Evolutionary conservation across 1,284 basidiomycete genomes (phyloP), one percentile per base, ranked within the genome.

Genomic region (Phellopilus nigrolimitatus): DNA sequence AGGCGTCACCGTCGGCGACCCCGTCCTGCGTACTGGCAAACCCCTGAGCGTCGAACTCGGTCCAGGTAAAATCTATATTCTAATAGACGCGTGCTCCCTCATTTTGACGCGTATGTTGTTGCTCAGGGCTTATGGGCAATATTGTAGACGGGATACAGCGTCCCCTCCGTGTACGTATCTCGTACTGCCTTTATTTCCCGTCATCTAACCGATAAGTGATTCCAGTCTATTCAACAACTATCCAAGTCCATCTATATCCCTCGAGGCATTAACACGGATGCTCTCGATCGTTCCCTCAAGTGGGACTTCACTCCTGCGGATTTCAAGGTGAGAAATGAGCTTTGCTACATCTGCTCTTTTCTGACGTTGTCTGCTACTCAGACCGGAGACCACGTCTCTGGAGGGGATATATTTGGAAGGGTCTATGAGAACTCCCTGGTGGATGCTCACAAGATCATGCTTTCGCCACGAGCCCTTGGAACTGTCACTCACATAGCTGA

Each of bases 221-320:
- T 8, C 34, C 10, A 98, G 84, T 82, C 87, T 31, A 99, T 99
- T 61, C 91, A 94, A 82, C 91, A 97, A 67, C 78, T 92, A 54
- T 97, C 95, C 47, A 88, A 97, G 64, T 95, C 93, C 22, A 99
- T 99, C 63, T 99, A 99, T 72, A 99, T 99, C 61, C 95, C 94
- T 54, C 85, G 92, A 62, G 95, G 95, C 59, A 98, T 99, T 71
- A 98, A 97, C 71, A 99, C 95, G 24, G 85, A 95, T 62, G 91
- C 95, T 24, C 81, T 99, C 31, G 91, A 95, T 68, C 86, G 95
- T 50, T 76, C 78, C 30, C 71, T 94, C 57, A 79, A 91, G 67
- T 99, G 95, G 95, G 95, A 99, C 70, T 99, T 98, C 68, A 90
- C 81, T 47, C 95, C 95, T n/a, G 73, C 80, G 19, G 73, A 80